Base-by-base conservation (phyloP, 2,329 filamentous ascomycete genomes). In the Metarhizium humberi region DNA sequence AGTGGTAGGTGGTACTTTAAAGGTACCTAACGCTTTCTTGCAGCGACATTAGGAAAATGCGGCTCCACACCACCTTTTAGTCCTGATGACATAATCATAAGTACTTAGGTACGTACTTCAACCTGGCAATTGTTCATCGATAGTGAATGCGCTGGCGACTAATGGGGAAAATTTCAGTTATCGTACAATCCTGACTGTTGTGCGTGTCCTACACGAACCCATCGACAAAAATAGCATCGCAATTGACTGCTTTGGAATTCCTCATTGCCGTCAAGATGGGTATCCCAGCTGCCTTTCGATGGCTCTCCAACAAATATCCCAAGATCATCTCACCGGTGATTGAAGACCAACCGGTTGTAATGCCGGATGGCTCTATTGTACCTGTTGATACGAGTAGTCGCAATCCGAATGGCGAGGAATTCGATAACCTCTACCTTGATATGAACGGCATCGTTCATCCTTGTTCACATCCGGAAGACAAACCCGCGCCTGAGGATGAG, bases 401-500 rank as follows among this genome's bases (percentile, higher is more conserved):
- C 6, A 99, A 99, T 67, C 95, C 95, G 3, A 99, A 99, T 73
- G 91, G 91, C 69, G 92, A 97, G 73, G 94, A 99, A 71, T 89
- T 96, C 66, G 92, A 99, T 74, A 99, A 99, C 66, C 78, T 99
- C 6, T 99, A 99, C 68, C 82, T 99, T 60, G 94, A 99, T 67
- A 97, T 99, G 92, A 99, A 99, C 72, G 95, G 94, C 69, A 99
- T 99, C 62, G 94, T 99, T 42, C 94, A 99, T 76, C 95, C 95
- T 36, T 99, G 94, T 75, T 96, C 92, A 50, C 94, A 99, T 74
- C 94, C 94, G 0, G 94, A 99, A 71, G 92, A 97, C 66, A 84
- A 85, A 59, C 91, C 94, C 2, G 84, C 94, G 4, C 94, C 94
- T 11, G 88, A 87, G 66, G 92, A 94, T 58, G 94, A 99, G 75